Percentiles rank a stretch among this genome's conserved stretches.
These are phyloP conservation scores for Saturnispora ahearnii DNA, from an alignment of 805 yeast species.

Conservation along the genomic window DNA sequence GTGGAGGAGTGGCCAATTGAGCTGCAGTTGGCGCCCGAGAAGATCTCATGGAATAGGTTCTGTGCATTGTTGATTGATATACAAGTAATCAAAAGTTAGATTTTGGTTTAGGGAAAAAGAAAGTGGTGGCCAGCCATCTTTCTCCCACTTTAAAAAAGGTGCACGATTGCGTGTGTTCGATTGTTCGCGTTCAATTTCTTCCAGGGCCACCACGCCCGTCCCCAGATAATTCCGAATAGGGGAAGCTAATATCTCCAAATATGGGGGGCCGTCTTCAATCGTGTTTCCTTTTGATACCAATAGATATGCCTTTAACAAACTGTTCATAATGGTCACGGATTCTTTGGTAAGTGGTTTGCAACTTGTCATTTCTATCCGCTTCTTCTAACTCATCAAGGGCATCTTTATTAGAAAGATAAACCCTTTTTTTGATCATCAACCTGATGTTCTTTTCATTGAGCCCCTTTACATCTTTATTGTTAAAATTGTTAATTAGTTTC, in stretches of 20 bases:
- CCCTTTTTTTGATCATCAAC: slow-evolving; percentile 60
- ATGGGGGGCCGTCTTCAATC: not conserved
- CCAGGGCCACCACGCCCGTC: not conserved
- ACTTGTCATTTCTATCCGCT: slow-evolving; percentile 33
- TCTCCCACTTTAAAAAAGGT: not conserved
- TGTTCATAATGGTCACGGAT: slow-evolving; percentile 58
- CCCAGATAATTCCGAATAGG: not conserved
- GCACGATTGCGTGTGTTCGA: not conserved
- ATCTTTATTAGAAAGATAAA: slow-evolving; percentile 73
- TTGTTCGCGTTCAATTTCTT: not conserved
- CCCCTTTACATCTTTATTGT: slow-evolving; percentile 12
- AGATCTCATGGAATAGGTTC: slow-evolving; percentile 95
- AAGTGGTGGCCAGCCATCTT: slow-evolving; percentile 6
- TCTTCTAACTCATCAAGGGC: slow-evolving; percentile 58
- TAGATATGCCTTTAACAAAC: slow-evolving; percentile 22
- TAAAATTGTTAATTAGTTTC: slow-evolving; percentile 23
- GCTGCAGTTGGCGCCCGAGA: slow-evolving; percentile 96
- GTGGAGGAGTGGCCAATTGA: slow-evolving; percentile 94
- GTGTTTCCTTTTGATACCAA: slow-evolving; percentile 1
- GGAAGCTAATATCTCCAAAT: not conserved
- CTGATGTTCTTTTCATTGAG: slow-evolving; percentile 34
- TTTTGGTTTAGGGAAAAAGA: not conserved
- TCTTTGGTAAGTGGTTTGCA: slow-evolving; percentile 51
- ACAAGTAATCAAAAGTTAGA: not conserved
- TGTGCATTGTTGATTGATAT: slow-evolving; percentile 56